phyloP scores from a whole-genome alignment of 2,329 filamentous ascomycete genomes.

The Cytospora piceicola region DNA sequence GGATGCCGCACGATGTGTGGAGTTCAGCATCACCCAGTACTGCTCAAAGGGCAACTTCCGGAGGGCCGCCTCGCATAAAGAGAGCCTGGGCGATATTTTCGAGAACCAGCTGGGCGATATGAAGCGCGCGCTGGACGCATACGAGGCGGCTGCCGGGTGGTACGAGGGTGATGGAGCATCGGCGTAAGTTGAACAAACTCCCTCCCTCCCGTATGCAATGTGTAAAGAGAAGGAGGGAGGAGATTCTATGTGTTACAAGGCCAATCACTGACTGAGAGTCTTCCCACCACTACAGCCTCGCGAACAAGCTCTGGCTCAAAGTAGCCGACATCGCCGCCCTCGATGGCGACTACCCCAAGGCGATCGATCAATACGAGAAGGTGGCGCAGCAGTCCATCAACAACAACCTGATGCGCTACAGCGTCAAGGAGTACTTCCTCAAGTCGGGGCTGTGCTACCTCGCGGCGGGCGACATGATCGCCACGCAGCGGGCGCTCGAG shows the following conservation, averaged over 20 bases:
- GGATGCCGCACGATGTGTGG: slow-evolving; percentile 79
- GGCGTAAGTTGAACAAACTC: slow-evolving; percentile 63
- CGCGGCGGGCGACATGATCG: slow-evolving; percentile 73
- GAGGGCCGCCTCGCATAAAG: slow-evolving; percentile 86
- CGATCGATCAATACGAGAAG: slow-evolving; percentile 81
- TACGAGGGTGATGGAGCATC: slow-evolving; percentile 85
- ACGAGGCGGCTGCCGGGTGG: slow-evolving; percentile 85
- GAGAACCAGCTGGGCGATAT: slow-evolving; percentile 80
- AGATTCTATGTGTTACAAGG: neutral
- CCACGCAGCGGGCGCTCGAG: slow-evolving; percentile 77
- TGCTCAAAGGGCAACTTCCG: slow-evolving; percentile 89
- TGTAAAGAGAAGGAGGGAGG: neutral
- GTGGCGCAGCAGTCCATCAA: slow-evolving; percentile 77
- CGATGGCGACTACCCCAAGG: slow-evolving; percentile 81
- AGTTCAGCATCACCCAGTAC: slow-evolving; percentile 82
- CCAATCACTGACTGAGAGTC: neutral
- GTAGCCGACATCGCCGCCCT: slow-evolving; percentile 85
- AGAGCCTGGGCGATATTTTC: slow-evolving; percentile 83
- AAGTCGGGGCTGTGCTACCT: slow-evolving; percentile 94
- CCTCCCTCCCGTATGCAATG: neutral
- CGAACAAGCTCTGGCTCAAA: slow-evolving; percentile 93
- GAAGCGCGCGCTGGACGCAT: slow-evolving; percentile 78
- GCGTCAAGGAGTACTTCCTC: slow-evolving; percentile 92
- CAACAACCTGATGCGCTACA: slow-evolving; percentile 93
- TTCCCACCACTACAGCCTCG: slow-evolving; percentile 58